Percentiles rank a stretch among this genome's conserved stretches.
These are phyloP conservation scores for Suillus placidus DNA, from an alignment of 768 basidiomycete genomes.

Conservation along the genomic window DNA sequence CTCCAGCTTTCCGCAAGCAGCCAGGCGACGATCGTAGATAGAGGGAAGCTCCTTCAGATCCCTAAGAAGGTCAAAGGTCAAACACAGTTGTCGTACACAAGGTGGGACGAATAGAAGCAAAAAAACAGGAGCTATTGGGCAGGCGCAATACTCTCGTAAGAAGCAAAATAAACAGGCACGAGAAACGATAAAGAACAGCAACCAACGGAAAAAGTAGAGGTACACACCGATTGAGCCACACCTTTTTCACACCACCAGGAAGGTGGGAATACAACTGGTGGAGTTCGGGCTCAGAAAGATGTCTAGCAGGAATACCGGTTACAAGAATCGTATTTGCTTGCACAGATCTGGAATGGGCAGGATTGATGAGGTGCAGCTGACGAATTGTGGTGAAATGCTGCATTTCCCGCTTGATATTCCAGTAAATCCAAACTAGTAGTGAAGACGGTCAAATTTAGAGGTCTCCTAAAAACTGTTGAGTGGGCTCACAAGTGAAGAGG, in stretches of 20 bases:
- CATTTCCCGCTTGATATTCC: slow-evolving; percentile 83
- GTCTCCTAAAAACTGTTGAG: background rate
- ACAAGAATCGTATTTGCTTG: slow-evolving; percentile 91
- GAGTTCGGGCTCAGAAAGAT: slow-evolving; percentile 71
- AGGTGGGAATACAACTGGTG: slow-evolving; percentile 73
- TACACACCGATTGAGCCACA: slow-evolving; percentile 87
- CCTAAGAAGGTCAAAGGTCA: slow-evolving; percentile 37
- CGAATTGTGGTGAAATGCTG: slow-evolving; percentile 74
- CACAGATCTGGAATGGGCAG: slow-evolving; percentile 70
- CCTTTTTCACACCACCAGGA: slow-evolving; percentile 86
- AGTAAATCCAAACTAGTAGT: slow-evolving; percentile 77
- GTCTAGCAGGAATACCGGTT: slow-evolving; percentile 83
- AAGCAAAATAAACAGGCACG: background rate
- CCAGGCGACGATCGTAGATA: slow-evolving; percentile 72
- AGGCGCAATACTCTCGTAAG: background rate
- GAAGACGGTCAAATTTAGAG: slow-evolving; percentile 6
- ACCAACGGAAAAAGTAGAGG: background rate
- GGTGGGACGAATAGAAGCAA: background rate
- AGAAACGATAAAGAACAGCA: background rate
- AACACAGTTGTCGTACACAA: background rate
- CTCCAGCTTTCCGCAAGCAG: slow-evolving; percentile 81
- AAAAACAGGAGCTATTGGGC: background rate
- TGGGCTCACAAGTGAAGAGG: slow-evolving; percentile 70
- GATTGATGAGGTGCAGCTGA: slow-evolving; percentile 80
- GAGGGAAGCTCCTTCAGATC: slow-evolving; percentile 88